Conservation (phyloP, 2,329 filamentous ascomycete genomes). For the Didymellaceae sp. region DNA sequence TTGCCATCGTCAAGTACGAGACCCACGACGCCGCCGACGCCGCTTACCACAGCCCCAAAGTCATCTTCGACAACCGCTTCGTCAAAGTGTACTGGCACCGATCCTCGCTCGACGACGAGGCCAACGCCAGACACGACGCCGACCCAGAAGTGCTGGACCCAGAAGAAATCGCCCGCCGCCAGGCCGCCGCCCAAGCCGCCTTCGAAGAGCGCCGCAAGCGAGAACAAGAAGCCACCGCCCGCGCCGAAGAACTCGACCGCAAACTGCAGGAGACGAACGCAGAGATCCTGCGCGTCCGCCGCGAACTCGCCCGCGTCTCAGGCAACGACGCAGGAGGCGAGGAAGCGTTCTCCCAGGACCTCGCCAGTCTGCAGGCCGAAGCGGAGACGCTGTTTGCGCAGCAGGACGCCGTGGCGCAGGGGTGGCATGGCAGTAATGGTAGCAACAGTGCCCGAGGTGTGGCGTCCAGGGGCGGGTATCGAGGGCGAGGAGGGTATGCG, state of each 20-base stretch:
- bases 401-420: slow-evolving; percentile 35
- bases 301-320: slow-evolving; percentile 63
- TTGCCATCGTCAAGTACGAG: slow-evolving; percentile 74
- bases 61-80: slow-evolving; percentile 84
- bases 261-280: slow-evolving; percentile 69
- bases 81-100: slow-evolving; percentile 84
- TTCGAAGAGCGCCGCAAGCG: slow-evolving; percentile 71
- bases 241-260: slow-evolving; percentile 69
- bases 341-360: slow-evolving; percentile 25
- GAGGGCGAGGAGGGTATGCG: slow-evolving; percentile 19
- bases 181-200: slow-evolving; percentile 73
- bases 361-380: slow-evolving; percentile 46
- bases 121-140: slow-evolving; percentile 20
- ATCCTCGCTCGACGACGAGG: slow-evolving; percentile 39
- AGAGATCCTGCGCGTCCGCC: slow-evolving; percentile 67
- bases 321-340: slow-evolving; percentile 24
- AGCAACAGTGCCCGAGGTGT: slow-evolving; percentile 44
- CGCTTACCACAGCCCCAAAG: slow-evolving; percentile 78
- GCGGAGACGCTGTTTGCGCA: slow-evolving; percentile 73
- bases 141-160: slow-evolving; percentile 66
- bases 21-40: slow-evolving; percentile 70
- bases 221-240: slow-evolving; percentile 67
- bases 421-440: slow-evolving; percentile 17
- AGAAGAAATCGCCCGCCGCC: slow-evolving; percentile 71
- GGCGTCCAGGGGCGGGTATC: slow-evolving; percentile 20